Percentiles rank a stretch among this genome's conserved stretches.
Conservation (phyloP, 2,329 filamentous ascomycete species). For the Aspergillus sp. region DNA sequence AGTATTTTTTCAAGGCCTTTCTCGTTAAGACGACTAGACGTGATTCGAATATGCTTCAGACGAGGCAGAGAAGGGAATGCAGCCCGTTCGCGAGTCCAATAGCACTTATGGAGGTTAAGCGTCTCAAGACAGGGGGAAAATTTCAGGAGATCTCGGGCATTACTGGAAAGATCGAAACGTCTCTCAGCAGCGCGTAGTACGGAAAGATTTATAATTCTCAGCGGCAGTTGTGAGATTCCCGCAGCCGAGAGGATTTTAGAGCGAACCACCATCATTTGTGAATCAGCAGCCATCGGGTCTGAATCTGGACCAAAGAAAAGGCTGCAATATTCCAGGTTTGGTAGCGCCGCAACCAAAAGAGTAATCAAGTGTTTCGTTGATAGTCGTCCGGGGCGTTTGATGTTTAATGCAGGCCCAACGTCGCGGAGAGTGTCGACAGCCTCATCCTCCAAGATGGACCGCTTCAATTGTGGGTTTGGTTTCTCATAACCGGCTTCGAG, state of each 20-base stretch:
- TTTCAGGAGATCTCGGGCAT: not conserved
- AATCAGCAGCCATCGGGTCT: no score
- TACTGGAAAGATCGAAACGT: not conserved
- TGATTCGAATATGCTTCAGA: constrained; percentile 6
- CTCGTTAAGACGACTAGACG: not conserved
- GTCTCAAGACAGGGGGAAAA: constrained; percentile 1
- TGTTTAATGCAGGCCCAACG: not conserved
- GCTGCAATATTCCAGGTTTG: constrained; percentile 11
- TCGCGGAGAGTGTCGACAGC: not conserved
- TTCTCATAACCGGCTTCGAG: not conserved
- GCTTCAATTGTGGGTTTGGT: not conserved
- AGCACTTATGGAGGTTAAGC: constrained; percentile 11
- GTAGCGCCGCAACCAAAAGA: constrained; percentile 5
- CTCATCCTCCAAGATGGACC: not conserved
- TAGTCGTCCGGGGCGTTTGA: not conserved
- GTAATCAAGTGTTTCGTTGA: constrained; percentile 5
- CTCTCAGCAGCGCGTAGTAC: not conserved
- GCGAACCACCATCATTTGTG: not conserved
- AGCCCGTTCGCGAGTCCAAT: not conserved
- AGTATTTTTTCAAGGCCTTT: constrained; percentile 1
- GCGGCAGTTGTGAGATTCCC: not conserved
- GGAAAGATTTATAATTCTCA: not conserved
- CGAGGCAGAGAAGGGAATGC: constrained; percentile 3
- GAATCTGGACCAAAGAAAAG: not conserved
- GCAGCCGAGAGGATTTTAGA: not conserved